Conservation (phyloP, 1,284 basidiomycete genomes). For the Apiotrichum mycotoxinovorans region DNA sequence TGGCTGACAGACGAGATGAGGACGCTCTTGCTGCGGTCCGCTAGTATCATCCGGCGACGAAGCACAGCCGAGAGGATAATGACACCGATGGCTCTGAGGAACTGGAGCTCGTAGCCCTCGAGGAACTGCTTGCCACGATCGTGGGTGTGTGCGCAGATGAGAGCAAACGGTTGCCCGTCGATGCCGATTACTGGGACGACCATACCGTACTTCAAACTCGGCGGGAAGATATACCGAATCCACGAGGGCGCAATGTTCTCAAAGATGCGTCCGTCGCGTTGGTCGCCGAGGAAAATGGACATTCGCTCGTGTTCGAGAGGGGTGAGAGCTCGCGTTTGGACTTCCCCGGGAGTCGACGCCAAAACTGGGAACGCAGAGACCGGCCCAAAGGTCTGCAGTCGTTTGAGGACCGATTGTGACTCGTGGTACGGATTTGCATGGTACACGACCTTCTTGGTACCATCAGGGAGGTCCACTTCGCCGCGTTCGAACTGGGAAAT, state of each 20-base stretch:
- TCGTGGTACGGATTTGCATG: conserved; percentile 45
- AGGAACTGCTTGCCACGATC: conserved; percentile 74
- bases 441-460: conserved; percentile 53
- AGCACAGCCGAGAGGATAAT: conserved; percentile 92
- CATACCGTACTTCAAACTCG: conserved; percentile 76
- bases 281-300: conserved; percentile 67
- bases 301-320: conserved; percentile 69
- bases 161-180: conserved; percentile 86
- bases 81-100: conserved; percentile 81
- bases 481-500: conserved; percentile 87
- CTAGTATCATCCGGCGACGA: conserved; percentile 86
- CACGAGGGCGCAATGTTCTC: conserved; percentile 73
- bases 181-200: conserved; percentile 90
- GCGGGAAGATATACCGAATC: conserved; percentile 73
- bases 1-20: conserved; percentile 74
- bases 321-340: conserved; percentile 52
- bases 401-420: conserved; percentile 58
- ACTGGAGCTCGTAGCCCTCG: conserved; percentile 89
- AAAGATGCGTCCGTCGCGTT: conserved; percentile 78
- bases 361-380: conserved; percentile 40
- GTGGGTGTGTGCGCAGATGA: conserved; percentile 83
- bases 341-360: conserved; percentile 22
- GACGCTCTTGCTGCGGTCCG: conserved; percentile 64
- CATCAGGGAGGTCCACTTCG: conserved; percentile 50
- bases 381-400: conserved; percentile 60